Percentiles rank a stretch among this genome's conserved stretches.
Conservation (phyloP, 306 rosid species). For the Lablab purpureus region DNA sequence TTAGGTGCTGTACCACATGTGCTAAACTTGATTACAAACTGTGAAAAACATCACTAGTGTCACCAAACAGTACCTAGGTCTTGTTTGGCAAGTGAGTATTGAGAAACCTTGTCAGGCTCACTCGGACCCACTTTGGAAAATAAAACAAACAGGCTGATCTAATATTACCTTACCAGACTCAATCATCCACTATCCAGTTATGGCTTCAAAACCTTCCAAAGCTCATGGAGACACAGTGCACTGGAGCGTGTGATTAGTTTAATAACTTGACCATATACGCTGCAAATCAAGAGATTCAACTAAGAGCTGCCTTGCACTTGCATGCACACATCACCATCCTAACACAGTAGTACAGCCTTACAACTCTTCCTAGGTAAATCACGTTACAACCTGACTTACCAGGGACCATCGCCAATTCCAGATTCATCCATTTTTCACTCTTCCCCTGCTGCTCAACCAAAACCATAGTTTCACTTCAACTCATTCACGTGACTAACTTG, state of each 20-base stretch:
- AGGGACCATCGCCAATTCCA: not conserved
- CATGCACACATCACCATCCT: too few relatives aligned
- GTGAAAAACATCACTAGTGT: not conserved
- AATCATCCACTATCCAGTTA: not conserved
- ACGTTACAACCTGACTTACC: not conserved
- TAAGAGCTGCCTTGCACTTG: too few relatives aligned
- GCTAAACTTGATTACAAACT: not conserved
- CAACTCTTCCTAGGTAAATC: not conserved
- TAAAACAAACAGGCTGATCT: not conserved
- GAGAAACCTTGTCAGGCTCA: not conserved
- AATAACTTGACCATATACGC: too few relatives aligned
- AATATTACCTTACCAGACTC: not conserved
- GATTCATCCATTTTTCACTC: not conserved
- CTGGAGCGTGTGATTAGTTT: not conserved
- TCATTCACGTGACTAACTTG: too few relatives aligned
- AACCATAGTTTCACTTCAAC: slow-evolving; percentile 5
- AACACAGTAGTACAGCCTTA: too few relatives aligned
- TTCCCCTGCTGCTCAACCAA: not conserved
- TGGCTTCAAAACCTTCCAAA: not conserved
- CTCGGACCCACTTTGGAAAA: not conserved
- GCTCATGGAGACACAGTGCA: not conserved
- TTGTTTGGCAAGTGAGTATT: not conserved
- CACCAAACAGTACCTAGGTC: not conserved
- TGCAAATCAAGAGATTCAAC: not conserved
- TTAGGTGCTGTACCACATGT: not conserved